Evolutionary conservation across 1,139 yeast species (phyloP), one percentile per base, ranked within the genome.

Genomic region (Scheffersomyces illinoinensis): DNA sequence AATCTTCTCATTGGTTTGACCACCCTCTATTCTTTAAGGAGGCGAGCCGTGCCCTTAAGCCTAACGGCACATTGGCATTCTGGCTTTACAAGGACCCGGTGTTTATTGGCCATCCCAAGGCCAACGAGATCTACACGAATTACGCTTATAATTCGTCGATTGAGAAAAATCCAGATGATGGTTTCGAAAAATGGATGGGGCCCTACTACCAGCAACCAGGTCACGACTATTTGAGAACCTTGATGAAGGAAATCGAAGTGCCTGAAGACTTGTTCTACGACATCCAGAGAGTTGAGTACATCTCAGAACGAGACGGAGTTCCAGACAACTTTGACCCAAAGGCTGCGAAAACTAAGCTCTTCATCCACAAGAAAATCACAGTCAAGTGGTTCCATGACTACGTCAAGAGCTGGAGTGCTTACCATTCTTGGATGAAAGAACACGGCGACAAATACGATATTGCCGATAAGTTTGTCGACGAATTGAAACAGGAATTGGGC

Each of bases 21-120:
- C 85, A 84, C 61, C 78, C 75, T 0, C 63, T 64, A 46, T 90
- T 89, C 72, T 85, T 87, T 67, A 64, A 70, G 10, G 85, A 84
- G 58, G 80, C 84, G 47, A 71, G 76, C 46, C 71, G 85, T 14
- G 74, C 86, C 12, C 75, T 91, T 60, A 83, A 81, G 61, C 77
- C 82, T 0, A 80, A 79, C 23, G 96, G 93, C 1, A 86, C 91
- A 0, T 72, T 91, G 56, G 90, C 92, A 0, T 85, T 84, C 64
- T 91, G 95, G 91, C 90, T 90, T n/a, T 91, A 91, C 68, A 84
- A 84, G 51, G 95, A 91, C 66, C 91, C 92, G 0, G 73, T 80
- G 1, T 83, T 85, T 61, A 70, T 76, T 21, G 82, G 75, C 6
- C 70, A 64, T 53, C 81, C 84, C 0, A 62, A 68, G 54, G 85